Percentiles rank a stretch among this genome's conserved stretches.
These are phyloP conservation scores for Aspergillus calidoustus DNA, from an alignment of 2,329 filamentous ascomycete species.

Conservation along the genomic window DNA sequence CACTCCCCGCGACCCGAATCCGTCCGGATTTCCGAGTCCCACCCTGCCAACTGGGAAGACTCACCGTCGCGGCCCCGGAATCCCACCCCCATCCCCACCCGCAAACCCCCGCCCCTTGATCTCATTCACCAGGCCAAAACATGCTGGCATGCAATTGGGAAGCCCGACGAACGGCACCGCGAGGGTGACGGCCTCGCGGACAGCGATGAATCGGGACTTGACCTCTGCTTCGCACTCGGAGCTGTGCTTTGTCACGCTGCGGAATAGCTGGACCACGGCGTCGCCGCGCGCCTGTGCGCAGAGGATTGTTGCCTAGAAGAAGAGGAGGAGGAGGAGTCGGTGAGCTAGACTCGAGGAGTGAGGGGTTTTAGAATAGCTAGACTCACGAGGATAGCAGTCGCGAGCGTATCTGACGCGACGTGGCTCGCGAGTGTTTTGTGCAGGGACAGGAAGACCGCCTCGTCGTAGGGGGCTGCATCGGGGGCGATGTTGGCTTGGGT, in stretches of 20 bases:
- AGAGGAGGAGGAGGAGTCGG: background rate
- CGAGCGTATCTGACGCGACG: background rate
- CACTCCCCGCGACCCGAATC: no score
- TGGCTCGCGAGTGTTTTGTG: background rate
- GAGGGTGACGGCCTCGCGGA: background rate
- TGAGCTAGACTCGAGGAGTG: no score
- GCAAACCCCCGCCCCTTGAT: background rate
- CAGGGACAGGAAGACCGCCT: background rate
- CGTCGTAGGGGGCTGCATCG: background rate
- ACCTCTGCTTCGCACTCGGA: background rate
- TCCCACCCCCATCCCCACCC: background rate
- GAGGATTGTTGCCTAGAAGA: background rate
- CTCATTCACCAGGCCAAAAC: background rate
- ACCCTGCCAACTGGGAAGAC: no score
- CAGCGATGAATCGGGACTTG: background rate
- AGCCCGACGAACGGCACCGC: background rate
- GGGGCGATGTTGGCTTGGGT: background rate
- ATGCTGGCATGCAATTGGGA: background rate
- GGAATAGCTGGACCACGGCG: background rate
- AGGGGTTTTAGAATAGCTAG: no score
- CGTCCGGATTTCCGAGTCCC: no score
- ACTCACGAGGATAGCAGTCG: background rate
- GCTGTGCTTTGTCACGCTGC: background rate
- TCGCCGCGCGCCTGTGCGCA: slow-evolving; percentile 1
- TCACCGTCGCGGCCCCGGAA: background rate